Evolutionary conservation across 768 basidiomycete genomes (phyloP), one percentile per base, ranked within the genome.

Genomic region (Rhizopogon vesiculosus): DNA sequence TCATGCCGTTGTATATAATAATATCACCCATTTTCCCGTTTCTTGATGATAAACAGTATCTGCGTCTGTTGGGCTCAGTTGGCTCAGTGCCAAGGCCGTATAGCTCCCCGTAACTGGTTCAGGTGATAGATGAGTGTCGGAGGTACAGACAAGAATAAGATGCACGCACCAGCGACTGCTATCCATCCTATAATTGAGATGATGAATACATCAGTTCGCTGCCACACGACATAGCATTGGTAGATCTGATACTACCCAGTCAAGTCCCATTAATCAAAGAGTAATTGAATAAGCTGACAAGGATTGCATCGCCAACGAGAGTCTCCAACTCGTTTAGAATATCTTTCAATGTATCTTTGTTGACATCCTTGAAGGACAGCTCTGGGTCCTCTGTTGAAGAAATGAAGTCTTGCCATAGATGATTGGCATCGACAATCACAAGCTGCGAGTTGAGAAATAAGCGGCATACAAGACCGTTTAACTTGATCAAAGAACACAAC

Each of bases 1-100:
- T 9, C 57, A 52, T 22, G 59, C 52, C n/a, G 54, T 29, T n/a
- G 45, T 33, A 31, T 53, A 60, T 10, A 58, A 60, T 5, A 56
- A 58, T 16, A 51, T 43, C 18, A 60, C 52, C 56, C 59, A 60
- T 42, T 53, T 38, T 16, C 35, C 42, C 18, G 56, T 52, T 49
- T 59, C 22, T 35, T 40, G 18, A 16, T 53, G 29, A 39, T 56
- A 59, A 38, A 56, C 33, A 39, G 5, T 28, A 22, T 55, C 38
- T 46, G 22, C 7, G 12, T 28, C 45, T 10, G 54, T 38, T 9
- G 33, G 8, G n/a, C 25, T 33, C 9, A 45, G 22, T 25, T 44
- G 41, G 43, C 29, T 31, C 19, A 54, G 29, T n/a, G 53, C 44
- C 42, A 43, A 44, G 33, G 45, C 45, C 18, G 54, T 38, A 46